Evolutionary conservation across 352 stramenopile genomes (phyloP).

Genomic region (Globisporangium barbulae): DNA sequence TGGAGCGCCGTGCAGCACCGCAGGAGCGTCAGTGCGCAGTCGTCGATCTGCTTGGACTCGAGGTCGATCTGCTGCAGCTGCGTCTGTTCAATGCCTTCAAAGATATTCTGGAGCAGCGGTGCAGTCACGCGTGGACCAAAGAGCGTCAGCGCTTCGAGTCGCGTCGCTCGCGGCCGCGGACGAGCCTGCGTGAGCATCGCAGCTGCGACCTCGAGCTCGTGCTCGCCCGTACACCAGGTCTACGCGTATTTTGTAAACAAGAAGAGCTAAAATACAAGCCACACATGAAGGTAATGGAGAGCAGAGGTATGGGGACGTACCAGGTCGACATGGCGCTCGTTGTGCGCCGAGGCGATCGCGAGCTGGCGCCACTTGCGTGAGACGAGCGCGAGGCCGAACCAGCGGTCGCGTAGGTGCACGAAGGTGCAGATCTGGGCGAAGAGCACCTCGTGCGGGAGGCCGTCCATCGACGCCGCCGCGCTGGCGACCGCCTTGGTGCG

Average conservation of each 20-base stretch:
- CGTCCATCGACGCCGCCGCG: constrained; percentile 22
- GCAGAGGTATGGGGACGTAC: constrained; percentile 22
- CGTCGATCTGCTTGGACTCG: constrained; percentile 72
- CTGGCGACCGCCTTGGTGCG: background rate
- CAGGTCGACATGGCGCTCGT: constrained; percentile 46
- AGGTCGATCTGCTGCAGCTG: constrained; percentile 50
- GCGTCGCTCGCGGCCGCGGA: constrained; percentile 18
- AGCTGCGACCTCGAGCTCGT: constrained; percentile 50
- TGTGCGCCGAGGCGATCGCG: constrained; percentile 53
- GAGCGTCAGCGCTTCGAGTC: constrained; percentile 47
- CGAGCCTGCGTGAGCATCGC: constrained; percentile 22
- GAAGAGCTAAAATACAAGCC: background rate
- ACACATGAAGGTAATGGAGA: background rate
- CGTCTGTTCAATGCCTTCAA: constrained; percentile 32
- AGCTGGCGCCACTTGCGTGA: constrained; percentile 57
- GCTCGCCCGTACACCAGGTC: constrained; percentile 69
- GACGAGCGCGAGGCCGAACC: constrained; percentile 43
- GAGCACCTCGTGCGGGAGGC: constrained; percentile 43
- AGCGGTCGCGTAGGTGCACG: constrained; percentile 55
- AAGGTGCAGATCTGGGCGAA: constrained; percentile 47
- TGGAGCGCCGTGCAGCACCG: constrained; percentile 32
- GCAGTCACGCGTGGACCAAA: constrained; percentile 58
- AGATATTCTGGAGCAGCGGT: constrained; percentile 37
- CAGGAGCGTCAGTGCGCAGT: constrained; percentile 39
- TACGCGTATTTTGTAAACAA: constrained; percentile 14